Base-by-base conservation (phyloP, 2,329 filamentous ascomycete species). In the Cryphonectria radicalis region DNA sequence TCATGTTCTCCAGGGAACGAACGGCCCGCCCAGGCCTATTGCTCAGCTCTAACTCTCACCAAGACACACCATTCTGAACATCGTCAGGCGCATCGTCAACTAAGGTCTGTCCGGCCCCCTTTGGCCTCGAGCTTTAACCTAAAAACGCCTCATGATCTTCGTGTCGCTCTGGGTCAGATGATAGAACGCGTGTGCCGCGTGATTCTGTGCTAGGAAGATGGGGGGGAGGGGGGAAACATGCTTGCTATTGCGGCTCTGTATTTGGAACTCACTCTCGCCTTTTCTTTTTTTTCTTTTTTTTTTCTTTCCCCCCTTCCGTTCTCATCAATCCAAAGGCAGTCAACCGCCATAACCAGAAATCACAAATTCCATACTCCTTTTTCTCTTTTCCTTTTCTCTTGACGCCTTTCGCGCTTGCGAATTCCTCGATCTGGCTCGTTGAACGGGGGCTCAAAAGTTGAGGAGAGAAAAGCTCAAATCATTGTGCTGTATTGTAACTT, bases 371-470 rank as follows among this genome's bases (percentile, higher is more conserved):
- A 43, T 53, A 25, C 25, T 50, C 3, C 7, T 22, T 50, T 50
- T 3, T 50, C 7, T 5, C 22, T 43, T 43, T 43, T 43, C 42
- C 14, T 43, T 43, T 22, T 22, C 60, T 43, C n/a, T 50, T 19
- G n/a, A 13, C 28, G 43, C 53, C 14, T 28, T 42, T 55, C 46
- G 63, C 35, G 62, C 67, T 63, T 69, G 59, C 37, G n/a, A 50
- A 37, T 55, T 63, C 14, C 42, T 66, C 28, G 7, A 66, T 37
- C 14, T 67, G 17, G 32, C 13, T 35, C 37, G 22, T 32, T 40
- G n/a, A 62, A 28, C 28, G 17, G 7, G 65, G 2, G 2, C 25
- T 40, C 13, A 25, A 28, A 28, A 5, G 4, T 6, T 2, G 25
- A 25, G 28, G n/a, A 28, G 43, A 6, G 2, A 57, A 28, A 57